Conservation (phyloP, 164 flowering plant genomes). For the Tetrastigma voinierianum region DNA sequence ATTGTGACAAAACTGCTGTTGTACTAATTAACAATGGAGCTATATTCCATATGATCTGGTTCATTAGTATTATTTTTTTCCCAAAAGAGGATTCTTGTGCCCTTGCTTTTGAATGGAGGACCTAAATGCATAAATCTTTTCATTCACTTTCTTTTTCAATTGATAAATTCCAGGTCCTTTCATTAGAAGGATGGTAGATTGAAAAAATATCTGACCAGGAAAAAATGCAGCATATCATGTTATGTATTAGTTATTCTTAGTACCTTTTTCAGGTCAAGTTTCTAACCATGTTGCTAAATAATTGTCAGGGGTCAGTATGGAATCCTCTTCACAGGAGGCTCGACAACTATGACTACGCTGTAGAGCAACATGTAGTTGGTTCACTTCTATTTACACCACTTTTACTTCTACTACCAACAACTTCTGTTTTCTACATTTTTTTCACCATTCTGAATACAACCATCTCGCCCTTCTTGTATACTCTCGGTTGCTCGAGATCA, state of each 20-base stretch:
- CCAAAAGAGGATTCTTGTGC: not conserved
- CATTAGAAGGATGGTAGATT: no score
- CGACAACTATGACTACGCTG: slow-evolving; percentile 86
- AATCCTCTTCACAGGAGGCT: slow-evolving; percentile 91
- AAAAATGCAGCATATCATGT: not conserved
- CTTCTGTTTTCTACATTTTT: slow-evolving; percentile 87
- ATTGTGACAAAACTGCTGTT: not conserved
- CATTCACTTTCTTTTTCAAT: not conserved
- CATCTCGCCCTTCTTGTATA: slow-evolving; percentile 42
- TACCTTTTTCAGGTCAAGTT: slow-evolving; percentile 5
- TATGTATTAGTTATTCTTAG: not conserved
- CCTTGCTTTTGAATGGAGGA: not conserved
- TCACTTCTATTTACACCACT: slow-evolving; percentile 87
- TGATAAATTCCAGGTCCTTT: not conserved
- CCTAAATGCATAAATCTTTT: not conserved
- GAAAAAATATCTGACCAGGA: not conserved
- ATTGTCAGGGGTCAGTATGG: slow-evolving; percentile 85
- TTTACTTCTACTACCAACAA: slow-evolving; percentile 88
- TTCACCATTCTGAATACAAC: slow-evolving; percentile 62
- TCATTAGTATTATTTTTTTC: not conserved
- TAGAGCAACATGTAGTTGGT: slow-evolving; percentile 92
- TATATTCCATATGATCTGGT: not conserved
- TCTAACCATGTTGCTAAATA: slow-evolving; percentile 12
- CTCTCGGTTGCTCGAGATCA: slow-evolving; percentile 53
- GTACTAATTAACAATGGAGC: not conserved